Percentiles rank a stretch among this genome's conserved stretches.
These are phyloP conservation scores for Graphiopsis chlorocephala DNA, from an alignment of 2,329 filamentous ascomycete genomes.

Conservation along the genomic window DNA sequence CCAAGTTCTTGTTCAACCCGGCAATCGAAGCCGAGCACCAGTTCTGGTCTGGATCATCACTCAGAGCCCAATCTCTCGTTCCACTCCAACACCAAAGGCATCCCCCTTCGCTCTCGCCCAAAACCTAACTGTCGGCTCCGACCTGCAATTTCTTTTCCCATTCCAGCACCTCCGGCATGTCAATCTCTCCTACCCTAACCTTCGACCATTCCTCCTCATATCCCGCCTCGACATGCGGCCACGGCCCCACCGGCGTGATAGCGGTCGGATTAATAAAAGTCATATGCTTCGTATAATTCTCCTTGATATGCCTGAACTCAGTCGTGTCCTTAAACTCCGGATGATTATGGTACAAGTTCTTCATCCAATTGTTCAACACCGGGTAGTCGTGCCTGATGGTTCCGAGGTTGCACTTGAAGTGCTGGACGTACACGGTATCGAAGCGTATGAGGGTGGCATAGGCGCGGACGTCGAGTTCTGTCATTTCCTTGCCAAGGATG, in stretches of 20 bases:
- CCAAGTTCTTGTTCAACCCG: no score
- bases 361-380: slow-evolving; percentile 59
- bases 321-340: slow-evolving; percentile 59
- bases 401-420: slow-evolving; percentile 67
- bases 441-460: slow-evolving; percentile 60
- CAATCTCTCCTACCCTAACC: slow-evolving; percentile 48
- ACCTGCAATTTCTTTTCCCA: slow-evolving; percentile 29
- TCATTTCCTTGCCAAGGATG: slow-evolving; percentile 54
- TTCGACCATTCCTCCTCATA: slow-evolving; percentile 51
- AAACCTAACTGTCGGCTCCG: background rate
- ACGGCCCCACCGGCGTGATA: slow-evolving; percentile 63
- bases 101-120: no score
- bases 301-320: slow-evolving; percentile 66
- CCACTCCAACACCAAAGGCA: no score
- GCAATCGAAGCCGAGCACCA: no score
- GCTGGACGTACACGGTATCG: slow-evolving; percentile 53
- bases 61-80: no score
- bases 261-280: slow-evolving; percentile 57
- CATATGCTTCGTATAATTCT: slow-evolving; percentile 64
- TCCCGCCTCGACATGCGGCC: slow-evolving; percentile 54
- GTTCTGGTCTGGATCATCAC: no score
- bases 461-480: slow-evolving; percentile 58
- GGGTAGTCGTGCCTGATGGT: slow-evolving; percentile 59
- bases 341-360: slow-evolving; percentile 56
- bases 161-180: slow-evolving; percentile 41